These are phyloP conservation scores for Emergomyces africanus DNA, from an alignment of 2,329 filamentous ascomycete genomes.

Conservation along the genomic window DNA sequence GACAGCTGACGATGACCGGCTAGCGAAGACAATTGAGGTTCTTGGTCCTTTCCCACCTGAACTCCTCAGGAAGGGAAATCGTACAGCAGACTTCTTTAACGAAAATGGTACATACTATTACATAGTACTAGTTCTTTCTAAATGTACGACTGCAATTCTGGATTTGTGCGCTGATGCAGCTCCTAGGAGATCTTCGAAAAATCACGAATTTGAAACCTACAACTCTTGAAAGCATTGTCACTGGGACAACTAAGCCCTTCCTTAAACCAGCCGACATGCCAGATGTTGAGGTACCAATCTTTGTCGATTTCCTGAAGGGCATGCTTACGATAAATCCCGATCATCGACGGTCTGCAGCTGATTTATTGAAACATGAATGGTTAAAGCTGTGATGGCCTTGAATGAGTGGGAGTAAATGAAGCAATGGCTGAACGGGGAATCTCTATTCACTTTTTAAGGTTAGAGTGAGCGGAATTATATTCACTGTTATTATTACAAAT, in stretches of 20 bases:
- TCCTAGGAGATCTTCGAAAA: slow-evolving; percentile 14
- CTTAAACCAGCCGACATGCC: slow-evolving; percentile 16
- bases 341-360: slow-evolving; percentile 14
- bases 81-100: slow-evolving; percentile 12
- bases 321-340: slow-evolving; percentile 17
- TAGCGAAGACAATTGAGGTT: slow-evolving; percentile 16
- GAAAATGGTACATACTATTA: slow-evolving; percentile 9
- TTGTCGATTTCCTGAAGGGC: slow-evolving; percentile 15
- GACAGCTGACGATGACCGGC: slow-evolving; percentile 17
- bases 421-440: neutral
- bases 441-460: neutral
- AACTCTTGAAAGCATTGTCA: slow-evolving; percentile 13
- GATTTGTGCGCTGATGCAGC: neutral
- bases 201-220: slow-evolving; percentile 15
- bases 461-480: neutral
- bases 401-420: neutral
- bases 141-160: neutral
- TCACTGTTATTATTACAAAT: neutral
- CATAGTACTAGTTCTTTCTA: too few species aligned
- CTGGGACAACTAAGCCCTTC: slow-evolving; percentile 15
- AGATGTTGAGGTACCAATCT: slow-evolving; percentile 14
- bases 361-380: slow-evolving; percentile 17
- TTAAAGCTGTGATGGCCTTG: neutral
- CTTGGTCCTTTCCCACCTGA: slow-evolving; percentile 14
- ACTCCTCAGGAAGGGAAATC: slow-evolving; percentile 12